These are phyloP conservation scores for Trichocladium antarcticum DNA, from an alignment of 495 filamentous ascomycete species.

Conservation along the genomic window DNA sequence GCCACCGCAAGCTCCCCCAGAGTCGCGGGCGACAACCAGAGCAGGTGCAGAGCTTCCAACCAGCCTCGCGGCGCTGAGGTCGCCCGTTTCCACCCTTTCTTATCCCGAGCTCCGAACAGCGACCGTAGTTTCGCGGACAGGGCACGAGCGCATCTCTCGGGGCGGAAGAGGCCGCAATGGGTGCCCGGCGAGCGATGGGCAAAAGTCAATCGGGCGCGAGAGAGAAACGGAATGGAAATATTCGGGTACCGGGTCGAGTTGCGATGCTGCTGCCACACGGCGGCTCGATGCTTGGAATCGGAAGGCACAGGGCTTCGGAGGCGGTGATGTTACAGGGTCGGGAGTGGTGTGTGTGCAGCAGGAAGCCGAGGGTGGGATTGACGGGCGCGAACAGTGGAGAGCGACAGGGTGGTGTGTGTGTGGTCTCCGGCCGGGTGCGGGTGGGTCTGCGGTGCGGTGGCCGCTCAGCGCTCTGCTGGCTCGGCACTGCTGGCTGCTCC, in stretches of 20 bases:
- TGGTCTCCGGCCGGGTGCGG: constrained; percentile 3
- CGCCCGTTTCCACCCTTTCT: constrained; percentile 6
- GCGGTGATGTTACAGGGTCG: constrained; percentile 7
- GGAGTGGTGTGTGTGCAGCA: constrained; percentile 9
- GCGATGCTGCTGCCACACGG: constrained; percentile 1
- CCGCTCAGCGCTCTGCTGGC: background rate
- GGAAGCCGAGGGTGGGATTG: constrained; percentile 26
- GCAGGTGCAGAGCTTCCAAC: background rate
- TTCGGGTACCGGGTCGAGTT: background rate
- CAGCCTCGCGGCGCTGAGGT: constrained; percentile 9
- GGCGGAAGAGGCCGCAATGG: constrained; percentile 6
- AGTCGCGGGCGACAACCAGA: background rate
- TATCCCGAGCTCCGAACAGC: constrained; percentile 23
- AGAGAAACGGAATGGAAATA: background rate
- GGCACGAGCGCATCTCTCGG: constrained; percentile 27
- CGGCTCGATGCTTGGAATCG: background rate
- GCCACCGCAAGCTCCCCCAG: background rate
- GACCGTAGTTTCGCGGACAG: constrained; percentile 18
- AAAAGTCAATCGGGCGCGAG: constrained; percentile 5
- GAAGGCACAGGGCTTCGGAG: background rate
- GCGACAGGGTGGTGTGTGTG: constrained; percentile 11
- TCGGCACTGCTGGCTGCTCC: no score
- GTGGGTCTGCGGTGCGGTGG: constrained; percentile 6
- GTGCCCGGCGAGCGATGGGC: constrained; percentile 4
- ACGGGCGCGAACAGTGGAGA: constrained; percentile 23